These are phyloP conservation scores for Madurella fahalii DNA, from an alignment of 2,329 filamentous ascomycete species.

Conservation along the genomic window DNA sequence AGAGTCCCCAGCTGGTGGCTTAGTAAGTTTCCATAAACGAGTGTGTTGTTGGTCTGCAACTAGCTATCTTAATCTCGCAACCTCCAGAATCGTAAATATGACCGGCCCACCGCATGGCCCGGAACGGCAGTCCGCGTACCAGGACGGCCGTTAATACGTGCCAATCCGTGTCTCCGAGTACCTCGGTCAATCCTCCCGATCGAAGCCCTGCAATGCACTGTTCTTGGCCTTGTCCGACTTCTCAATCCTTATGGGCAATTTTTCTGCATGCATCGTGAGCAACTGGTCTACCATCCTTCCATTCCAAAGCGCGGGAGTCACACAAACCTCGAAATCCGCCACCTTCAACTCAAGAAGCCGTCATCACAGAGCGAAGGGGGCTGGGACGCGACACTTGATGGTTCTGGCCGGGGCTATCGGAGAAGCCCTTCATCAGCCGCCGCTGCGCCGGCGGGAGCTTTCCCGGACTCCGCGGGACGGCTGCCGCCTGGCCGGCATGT, in stretches of 20 bases:
- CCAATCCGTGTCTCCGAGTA: constrained; percentile 17
- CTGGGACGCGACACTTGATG: constrained; percentile 58
- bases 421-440: constrained; percentile 44
- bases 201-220: constrained; percentile 26
- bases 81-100: constrained; percentile 20
- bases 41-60: constrained; percentile 17
- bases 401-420: constrained; percentile 42
- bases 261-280: constrained; percentile 10
- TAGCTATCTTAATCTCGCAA: constrained; percentile 16
- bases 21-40: constrained; percentile 9
- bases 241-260: constrained; percentile 24
- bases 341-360: constrained; percentile 49
- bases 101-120: constrained; percentile 23
- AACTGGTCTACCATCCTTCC: constrained; percentile 14
- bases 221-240: constrained; percentile 21
- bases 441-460: constrained; percentile 38
- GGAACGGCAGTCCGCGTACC: constrained; percentile 13
- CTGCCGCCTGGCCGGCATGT: constrained; percentile 38
- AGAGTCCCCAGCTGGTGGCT: too few species aligned
- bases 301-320: too few species aligned
- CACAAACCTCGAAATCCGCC: constrained; percentile 19
- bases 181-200: constrained; percentile 15
- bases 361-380: constrained; percentile 66
- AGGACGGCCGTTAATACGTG: constrained; percentile 8
- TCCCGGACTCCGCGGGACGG: constrained; percentile 35